These are phyloP conservation scores for Lichtheimia corymbifera DNA, from an alignment of 371 early-diverging fungal species.

Conservation along the genomic window DNA sequence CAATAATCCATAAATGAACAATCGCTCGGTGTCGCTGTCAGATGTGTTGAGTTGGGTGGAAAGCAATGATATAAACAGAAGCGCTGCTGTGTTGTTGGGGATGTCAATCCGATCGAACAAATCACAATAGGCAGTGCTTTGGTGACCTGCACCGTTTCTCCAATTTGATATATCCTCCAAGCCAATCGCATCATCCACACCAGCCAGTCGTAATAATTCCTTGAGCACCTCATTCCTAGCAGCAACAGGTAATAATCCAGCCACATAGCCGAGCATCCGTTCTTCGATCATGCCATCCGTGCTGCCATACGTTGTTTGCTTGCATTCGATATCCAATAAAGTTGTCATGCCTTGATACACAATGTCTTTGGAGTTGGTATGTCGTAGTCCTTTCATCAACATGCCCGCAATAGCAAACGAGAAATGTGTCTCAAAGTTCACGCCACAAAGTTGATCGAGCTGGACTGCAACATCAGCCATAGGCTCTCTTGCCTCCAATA, in stretches of 20 bases:
- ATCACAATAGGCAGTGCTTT: conserved; percentile 16
- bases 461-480: conserved; percentile 46
- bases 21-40: conserved; percentile 64
- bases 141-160: conserved; percentile 40
- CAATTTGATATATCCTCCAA: conserved; percentile 5
- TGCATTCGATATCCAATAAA: conserved; percentile 70
- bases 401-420: conserved; percentile 69
- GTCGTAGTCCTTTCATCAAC: conserved; percentile 65
- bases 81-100: conserved; percentile 51
- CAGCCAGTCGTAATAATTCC: conserved; percentile 47
- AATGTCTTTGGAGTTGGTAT: conserved; percentile 46
- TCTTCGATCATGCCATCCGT: conserved; percentile 20
- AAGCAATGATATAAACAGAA: conserved; percentile 63
- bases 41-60: conserved; percentile 63
- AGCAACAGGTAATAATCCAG: conserved; percentile 49
- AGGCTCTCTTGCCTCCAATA: conserved; percentile 58
- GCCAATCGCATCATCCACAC: conserved; percentile 43
- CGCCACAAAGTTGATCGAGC: conserved; percentile 57
- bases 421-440: conserved; percentile 70
- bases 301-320: conserved; percentile 17
- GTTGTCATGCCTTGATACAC: conserved; percentile 67
- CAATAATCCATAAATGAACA: conserved; percentile 68
- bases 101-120: conserved; percentile 47
- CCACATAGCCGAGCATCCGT: conserved; percentile 43
- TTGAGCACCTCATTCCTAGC: conserved; percentile 43